These are phyloP conservation scores for Effrenium voratum DNA, from an alignment of 73 alveolate genomes.

Conservation along the genomic window DNA sequence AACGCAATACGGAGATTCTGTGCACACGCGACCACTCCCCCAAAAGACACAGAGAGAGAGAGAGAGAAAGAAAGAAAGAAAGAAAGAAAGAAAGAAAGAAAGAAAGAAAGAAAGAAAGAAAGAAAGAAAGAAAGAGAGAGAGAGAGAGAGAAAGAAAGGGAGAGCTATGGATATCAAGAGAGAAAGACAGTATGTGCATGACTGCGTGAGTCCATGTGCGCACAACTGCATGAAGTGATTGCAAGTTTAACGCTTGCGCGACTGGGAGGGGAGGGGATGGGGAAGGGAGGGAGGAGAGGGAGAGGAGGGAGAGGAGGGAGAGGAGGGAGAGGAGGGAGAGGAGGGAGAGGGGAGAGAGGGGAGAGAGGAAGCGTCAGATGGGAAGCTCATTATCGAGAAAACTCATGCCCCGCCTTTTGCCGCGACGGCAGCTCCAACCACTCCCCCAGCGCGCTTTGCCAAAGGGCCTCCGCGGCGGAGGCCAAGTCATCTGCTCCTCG, in stretches of 20 bases:
- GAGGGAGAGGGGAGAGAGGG: neutral
- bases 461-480: constrained; percentile 42
- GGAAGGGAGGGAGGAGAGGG: neutral
- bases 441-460: constrained; percentile 10
- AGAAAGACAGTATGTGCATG: too few relatives aligned
- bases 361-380: neutral
- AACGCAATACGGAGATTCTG: too few relatives aligned
- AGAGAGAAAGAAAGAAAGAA: too few relatives aligned
- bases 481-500: neutral
- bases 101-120: too few relatives aligned
- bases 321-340: neutral
- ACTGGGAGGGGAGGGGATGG: neutral
- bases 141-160: neutral
- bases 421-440: constrained; percentile 50
- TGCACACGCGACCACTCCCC: too few relatives aligned
- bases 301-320: constrained; percentile 1
- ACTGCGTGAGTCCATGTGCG: neutral
- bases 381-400: neutral
- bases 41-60: too few relatives aligned
- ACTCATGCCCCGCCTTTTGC: neutral
- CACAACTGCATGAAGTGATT: neutral
- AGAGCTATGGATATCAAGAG: too few relatives aligned
- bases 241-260: neutral
- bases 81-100: too few relatives aligned
- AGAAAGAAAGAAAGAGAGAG: neutral